Percentiles rank a stretch among this genome's conserved stretches.
Conservation (phyloP, 768 basidiomycete genomes). For the Lentinula boryana region DNA sequence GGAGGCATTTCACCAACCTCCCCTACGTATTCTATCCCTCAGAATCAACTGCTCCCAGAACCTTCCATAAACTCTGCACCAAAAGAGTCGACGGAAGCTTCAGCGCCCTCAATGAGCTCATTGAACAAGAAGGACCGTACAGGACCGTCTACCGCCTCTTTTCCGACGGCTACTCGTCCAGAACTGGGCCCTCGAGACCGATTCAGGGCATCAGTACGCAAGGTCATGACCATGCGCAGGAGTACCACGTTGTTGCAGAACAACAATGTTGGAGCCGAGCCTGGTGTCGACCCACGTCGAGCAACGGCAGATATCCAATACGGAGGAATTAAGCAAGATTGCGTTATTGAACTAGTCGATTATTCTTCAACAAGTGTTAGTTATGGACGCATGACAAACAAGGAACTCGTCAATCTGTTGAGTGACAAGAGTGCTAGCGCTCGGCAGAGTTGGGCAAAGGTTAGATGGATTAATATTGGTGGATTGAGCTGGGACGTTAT, state of each 20-base stretch:
- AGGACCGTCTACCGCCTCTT: slow-evolving; percentile 10
- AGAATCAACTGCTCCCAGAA: neutral
- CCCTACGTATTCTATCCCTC: slow-evolving; percentile 13
- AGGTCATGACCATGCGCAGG: slow-evolving; percentile 58
- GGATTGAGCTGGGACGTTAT: slow-evolving; percentile 63
- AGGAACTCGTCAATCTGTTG: slow-evolving; percentile 42
- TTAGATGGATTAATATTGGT: slow-evolving; percentile 63
- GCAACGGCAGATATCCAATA: slow-evolving; percentile 49
- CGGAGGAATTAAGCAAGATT: slow-evolving; percentile 53
- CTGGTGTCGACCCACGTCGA: slow-evolving; percentile 64
- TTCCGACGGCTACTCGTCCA: slow-evolving; percentile 11
- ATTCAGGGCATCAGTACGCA: slow-evolving; percentile 51
- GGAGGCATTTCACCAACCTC: slow-evolving; percentile 11
- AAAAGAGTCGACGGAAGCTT: neutral
- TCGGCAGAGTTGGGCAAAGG: slow-evolving; percentile 36
- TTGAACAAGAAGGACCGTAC: slow-evolving; percentile 14
- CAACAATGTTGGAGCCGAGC: slow-evolving; percentile 56
- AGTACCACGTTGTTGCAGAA: slow-evolving; percentile 33
- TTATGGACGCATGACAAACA: slow-evolving; percentile 52
- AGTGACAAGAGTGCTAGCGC: slow-evolving; percentile 21
- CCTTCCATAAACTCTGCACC: neutral
- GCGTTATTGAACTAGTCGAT: slow-evolving; percentile 61
- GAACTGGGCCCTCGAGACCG: slow-evolving; percentile 37
- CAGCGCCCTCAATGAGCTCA: neutral
- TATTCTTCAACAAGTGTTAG: slow-evolving; percentile 54